Base-by-base conservation (phyloP, 2,329 filamentous ascomycete genomes). In the Ceratocystis harringtonii region DNA sequence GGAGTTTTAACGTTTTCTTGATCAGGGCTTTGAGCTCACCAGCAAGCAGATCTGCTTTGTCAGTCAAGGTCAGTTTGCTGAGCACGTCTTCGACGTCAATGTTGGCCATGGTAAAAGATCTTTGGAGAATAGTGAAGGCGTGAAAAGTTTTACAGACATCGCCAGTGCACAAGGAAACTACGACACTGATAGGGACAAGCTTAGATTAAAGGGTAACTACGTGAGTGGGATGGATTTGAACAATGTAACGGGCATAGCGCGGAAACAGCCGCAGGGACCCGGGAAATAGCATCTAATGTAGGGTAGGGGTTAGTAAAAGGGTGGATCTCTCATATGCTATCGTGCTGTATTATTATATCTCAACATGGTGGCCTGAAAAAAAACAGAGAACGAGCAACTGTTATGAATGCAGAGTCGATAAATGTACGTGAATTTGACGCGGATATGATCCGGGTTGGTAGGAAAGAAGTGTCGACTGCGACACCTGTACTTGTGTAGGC, bases 11-110 rank as follows among this genome's bases (percentile, higher is more conserved):
- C 32, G 28, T 30, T 19, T 25, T n/a, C 15, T 10, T 8, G n/a
- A 36, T 6, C 30, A 19, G 5, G 17, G 3, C 8, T n/a, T 15
- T 8, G 22, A 15, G 45, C 77, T 65, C 83, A 80, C 90, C 90
- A 0, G 87, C 89, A 3, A 89, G 90, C 67, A 94, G 80, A 71
- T 86, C 88, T 71, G 92, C 81, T 75, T 94, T 95, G 73, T 94
- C 89, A 2, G 82, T 76, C 58, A 89, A 78, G 10, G 84, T 87
- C 78, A 95, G 85, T 72, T 83, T 81, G 43, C 79, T 78, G 3
- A 95, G 81, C 68, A 92, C 75, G 3, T 80, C 76, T 15, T 83
- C 80, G 7, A 83, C 79, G 64, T 83, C 75, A 50, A 84, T 76
- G 68, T 81, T 75, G 36, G 78, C 78, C 78, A 81, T 81, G 61